phyloP scores from a whole-genome alignment of 2,329 filamentous ascomycete genomes.

The Fusarium musae region DNA sequence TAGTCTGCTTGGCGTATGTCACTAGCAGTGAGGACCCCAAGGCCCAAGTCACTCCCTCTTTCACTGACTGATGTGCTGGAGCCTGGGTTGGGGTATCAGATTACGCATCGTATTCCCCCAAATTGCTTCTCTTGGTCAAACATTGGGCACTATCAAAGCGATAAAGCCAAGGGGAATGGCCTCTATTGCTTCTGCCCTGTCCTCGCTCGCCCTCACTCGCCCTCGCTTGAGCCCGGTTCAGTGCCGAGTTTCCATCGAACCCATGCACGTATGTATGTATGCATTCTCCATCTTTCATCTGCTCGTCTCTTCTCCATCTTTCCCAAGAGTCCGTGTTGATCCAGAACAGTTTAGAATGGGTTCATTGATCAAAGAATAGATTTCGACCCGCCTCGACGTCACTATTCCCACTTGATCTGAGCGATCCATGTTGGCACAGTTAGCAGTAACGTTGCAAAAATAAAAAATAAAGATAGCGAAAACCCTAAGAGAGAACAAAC shows the following conservation, averaged over 20 bases:
- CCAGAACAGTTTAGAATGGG: neutral
- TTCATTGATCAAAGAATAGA: neutral
- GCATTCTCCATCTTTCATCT: neutral
- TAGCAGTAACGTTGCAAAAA: neutral
- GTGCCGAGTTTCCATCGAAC: neutral
- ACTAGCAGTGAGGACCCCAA: slow-evolving; percentile 6
- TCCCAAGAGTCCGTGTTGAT: slow-evolving; percentile 13
- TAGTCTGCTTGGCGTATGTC: slow-evolving; percentile 32
- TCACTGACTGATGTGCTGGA: neutral
- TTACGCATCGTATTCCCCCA: slow-evolving; percentile 21
- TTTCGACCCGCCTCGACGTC: slow-evolving; percentile 18
- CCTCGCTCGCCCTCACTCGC: neutral
- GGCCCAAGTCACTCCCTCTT: neutral
- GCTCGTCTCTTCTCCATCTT: neutral
- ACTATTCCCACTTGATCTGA: slow-evolving; percentile 5
- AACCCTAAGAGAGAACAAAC: slow-evolving; percentile 1
- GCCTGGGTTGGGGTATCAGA: neutral
- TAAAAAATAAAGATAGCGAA: neutral
- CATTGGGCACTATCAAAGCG: slow-evolving; percentile 9
- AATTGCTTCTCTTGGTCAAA: slow-evolving; percentile 22
- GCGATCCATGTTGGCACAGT: neutral
- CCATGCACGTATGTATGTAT: neutral
- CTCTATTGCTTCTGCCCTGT: slow-evolving; percentile 4
- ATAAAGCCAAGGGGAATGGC: neutral
- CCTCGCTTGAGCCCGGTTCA: slow-evolving; percentile 3